Conservation (phyloP, 2,329 filamentous ascomycete genomes). For the Fusarium tupiense region DNA sequence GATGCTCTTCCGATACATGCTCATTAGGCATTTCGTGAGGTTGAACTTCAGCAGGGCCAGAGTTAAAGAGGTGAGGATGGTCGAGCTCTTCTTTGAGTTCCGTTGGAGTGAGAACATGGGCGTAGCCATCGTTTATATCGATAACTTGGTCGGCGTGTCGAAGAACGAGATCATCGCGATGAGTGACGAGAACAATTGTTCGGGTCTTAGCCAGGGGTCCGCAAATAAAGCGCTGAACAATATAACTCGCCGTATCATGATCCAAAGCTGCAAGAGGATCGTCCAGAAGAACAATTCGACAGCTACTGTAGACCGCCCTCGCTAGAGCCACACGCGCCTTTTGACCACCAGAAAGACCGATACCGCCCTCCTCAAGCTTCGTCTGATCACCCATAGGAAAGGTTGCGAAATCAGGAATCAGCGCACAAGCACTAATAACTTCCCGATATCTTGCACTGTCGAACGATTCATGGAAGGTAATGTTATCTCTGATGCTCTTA, state of each 20-base stretch:
- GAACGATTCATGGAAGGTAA: constrained; percentile 67
- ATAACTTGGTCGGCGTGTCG: constrained; percentile 79
- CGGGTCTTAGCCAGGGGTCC: constrained; percentile 69
- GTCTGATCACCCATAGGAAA: constrained; percentile 67
- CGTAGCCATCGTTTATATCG: constrained; percentile 71
- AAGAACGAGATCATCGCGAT: constrained; percentile 80
- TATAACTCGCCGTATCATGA: constrained; percentile 69
- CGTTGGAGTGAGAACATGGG: constrained; percentile 58
- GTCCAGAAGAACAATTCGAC: constrained; percentile 67
- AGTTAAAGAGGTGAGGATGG: constrained; percentile 48
- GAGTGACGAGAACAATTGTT: constrained; percentile 82
- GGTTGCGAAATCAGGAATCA: constrained; percentile 64
- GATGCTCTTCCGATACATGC: constrained; percentile 41
- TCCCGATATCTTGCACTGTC: constrained; percentile 65
- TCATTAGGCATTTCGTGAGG: constrained; percentile 45
- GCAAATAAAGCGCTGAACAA: constrained; percentile 68
- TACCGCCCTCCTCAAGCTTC: constrained; percentile 69
- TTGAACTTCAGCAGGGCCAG: constrained; percentile 10
- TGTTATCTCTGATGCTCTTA: constrained; percentile 72
- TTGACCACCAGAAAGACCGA: constrained; percentile 71
- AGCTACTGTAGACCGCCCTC: constrained; percentile 67
- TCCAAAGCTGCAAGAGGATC: constrained; percentile 72
- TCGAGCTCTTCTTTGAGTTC: constrained; percentile 54
- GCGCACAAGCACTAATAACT: constrained; percentile 69
- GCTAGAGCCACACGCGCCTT: constrained; percentile 71